These are phyloP conservation scores for Gastrolobium villosum DNA, from an alignment of 306 rosid genomes.

Conservation along the genomic window DNA sequence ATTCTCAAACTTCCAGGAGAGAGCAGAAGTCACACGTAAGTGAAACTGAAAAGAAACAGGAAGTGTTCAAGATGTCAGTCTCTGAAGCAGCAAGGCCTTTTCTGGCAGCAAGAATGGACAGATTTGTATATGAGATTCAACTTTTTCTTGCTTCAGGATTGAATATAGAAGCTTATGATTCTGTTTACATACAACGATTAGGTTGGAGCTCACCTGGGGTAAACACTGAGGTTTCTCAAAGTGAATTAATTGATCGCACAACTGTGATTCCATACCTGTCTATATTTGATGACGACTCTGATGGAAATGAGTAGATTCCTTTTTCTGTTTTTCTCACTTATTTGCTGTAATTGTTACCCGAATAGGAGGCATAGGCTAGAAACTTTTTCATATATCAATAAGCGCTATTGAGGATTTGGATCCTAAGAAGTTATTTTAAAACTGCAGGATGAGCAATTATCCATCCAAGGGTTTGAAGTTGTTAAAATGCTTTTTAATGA, in stretches of 20 bases:
- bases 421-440: not conserved
- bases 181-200: slow-evolving; percentile 79
- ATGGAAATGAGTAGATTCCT: slow-evolving; percentile 57
- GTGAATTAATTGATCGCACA: slow-evolving; percentile 51
- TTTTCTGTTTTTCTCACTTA: slow-evolving; percentile 2
- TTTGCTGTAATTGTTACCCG: slow-evolving; percentile 20
- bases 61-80: slow-evolving; percentile 63
- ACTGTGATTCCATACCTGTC: slow-evolving; percentile 70
- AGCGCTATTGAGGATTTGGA: not conserved
- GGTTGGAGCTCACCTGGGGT: slow-evolving; percentile 76
- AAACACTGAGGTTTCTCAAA: slow-evolving; percentile 55
- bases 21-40: slow-evolving; percentile 48
- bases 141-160: slow-evolving; percentile 91
- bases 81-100: slow-evolving; percentile 78
- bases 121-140: slow-evolving; percentile 77
- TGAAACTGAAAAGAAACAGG: slow-evolving; percentile 59
- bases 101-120: slow-evolving; percentile 69
- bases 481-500: not conserved
- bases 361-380: not conserved
- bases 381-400: not conserved
- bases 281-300: slow-evolving; percentile 74
- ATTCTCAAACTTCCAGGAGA: slow-evolving; percentile 52
- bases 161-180: slow-evolving; percentile 87
- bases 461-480: slow-evolving; percentile 14
- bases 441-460: not conserved